Base-by-base conservation (phyloP, 441 rosid genomes). In the Pelargonium myrrhifolium region DNA sequence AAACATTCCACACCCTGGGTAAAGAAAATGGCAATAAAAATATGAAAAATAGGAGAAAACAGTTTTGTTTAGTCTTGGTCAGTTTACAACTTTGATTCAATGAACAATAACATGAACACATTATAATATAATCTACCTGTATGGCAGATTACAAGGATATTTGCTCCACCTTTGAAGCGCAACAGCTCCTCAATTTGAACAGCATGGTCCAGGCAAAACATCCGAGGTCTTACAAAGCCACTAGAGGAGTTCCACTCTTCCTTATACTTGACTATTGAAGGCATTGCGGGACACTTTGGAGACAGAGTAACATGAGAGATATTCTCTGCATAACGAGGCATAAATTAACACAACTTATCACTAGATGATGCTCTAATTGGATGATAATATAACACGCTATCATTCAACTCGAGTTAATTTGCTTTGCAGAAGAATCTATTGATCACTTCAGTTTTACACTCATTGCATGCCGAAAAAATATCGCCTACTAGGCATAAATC, bases 181-280 rank as follows among this genome's bases (percentile, higher is more conserved):
- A 90, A 65, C 67, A 89, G 76, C 80, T 88, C 90, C 78, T 87
- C 83, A 69, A 87, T 81, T 81, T 90, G 88, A 76, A 83, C 71
- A 68, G 89, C 87, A 84, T 96, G 99, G 78, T 96, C 98, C 21
- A 96, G 87, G 81, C 99, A 96, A 82, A 96, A 96, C 76, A 96
- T 77, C 42, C 93, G 89, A 75, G 98, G 99, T 71, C 98, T 90
- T 66, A 74, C 17, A 72, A 71, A 81, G 74, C 83, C 85, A 61
- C 72, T 76, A 53, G 85, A 87, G 70, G 77, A 79, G 65, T 85
- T 78, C 88, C 92, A 90, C 61, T 81, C 86, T 37, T 68, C 55
- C 1, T 55, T 10, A 61, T 66, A 61, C 43, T 62, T 72, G 37
- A 70, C 77, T 71, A 63, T 43, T 65, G 77, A 64, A 17, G 78